These are phyloP conservation scores for Effrenium voratum DNA, from an alignment of 73 alveolate genomes.

Conservation along the genomic window DNA sequence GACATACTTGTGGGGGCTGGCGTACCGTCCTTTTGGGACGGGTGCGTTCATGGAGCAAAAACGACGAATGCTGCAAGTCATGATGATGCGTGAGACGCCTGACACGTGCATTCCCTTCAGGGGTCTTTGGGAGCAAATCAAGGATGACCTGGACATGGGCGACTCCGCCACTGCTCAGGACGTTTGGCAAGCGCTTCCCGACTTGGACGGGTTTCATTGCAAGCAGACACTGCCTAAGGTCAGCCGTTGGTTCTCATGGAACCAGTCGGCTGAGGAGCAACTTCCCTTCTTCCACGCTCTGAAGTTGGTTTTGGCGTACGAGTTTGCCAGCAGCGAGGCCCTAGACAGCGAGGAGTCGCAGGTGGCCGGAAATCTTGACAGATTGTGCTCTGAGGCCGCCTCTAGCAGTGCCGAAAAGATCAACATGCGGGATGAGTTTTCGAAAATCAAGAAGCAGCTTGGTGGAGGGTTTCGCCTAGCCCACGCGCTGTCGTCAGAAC, in stretches of 20 bases:
- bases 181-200: not conserved
- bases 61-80: not conserved
- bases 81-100: not conserved
- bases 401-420: no score
- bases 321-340: no score
- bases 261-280: not conserved
- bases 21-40: not conserved
- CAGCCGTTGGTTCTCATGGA: not conserved
- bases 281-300: not conserved
- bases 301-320: not conserved
- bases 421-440: not conserved
- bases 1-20: not conserved
- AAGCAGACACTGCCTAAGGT: not conserved
- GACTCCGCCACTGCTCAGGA: not conserved
- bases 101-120: not conserved
- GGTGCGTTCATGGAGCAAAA: not conserved
- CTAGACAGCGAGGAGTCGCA: no score
- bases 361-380: no score
- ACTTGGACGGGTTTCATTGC: not conserved
- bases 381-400: no score
- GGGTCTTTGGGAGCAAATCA: not conserved
- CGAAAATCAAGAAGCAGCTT: not conserved
- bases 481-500: not conserved
- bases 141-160: not conserved
- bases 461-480: constrained; percentile 7